Evolutionary conservation across 2,329 filamentous ascomycete genomes (phyloP), one percentile per base, ranked within the genome.

Genomic region (Sporothrix luriei): DNA sequence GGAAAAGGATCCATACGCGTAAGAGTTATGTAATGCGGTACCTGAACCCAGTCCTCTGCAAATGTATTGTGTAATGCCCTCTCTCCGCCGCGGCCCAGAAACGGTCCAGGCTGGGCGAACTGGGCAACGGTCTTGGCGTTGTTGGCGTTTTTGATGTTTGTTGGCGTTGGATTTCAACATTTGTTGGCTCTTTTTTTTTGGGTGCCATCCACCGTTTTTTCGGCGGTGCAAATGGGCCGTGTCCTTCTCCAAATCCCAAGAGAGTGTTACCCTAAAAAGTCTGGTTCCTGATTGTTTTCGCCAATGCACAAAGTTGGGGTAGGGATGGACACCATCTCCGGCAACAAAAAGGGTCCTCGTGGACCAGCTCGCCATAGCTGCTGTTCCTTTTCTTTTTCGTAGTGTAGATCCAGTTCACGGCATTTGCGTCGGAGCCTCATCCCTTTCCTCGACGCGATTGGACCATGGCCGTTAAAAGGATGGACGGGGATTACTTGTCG

Each of bases 231-330:
- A 59, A 26, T 52, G 33, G 33, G 0, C 9, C 9, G 13, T 52
- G 49, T 13, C 21, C 33, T 52, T 52, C 49, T 52, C 49, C 49
- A 52, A 52, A 21, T 26, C 33, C 24, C 24, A 7, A 33, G 33
- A 33, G 33, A 33, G 7, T 33, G 33, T 33, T 33, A 33, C 33
- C 33, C 33, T 33, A 33, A 33, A 33, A 57, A 57, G 14, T 59
- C 21, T 59, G 55, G 55, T 59, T 40, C 55, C 55, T 59, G 55
- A 40, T 59, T 13, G 29, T 59, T 59, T 57, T 59, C 55, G 55
- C 38, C 55, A 40, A 59, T 59, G 40, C n/a, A 40, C 55, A 59
- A 19, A 24, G 38, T 40, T 21, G n/a, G 55, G 55, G 55, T 59
- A 40, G 33, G 55, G 55, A 59, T 59, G 55, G 33, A 21, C 55